Evolutionary conservation across 139 green algal species (phyloP), one percentile per base, ranked within the genome.

Genomic region (Monoraphidium neglectum): DNA sequence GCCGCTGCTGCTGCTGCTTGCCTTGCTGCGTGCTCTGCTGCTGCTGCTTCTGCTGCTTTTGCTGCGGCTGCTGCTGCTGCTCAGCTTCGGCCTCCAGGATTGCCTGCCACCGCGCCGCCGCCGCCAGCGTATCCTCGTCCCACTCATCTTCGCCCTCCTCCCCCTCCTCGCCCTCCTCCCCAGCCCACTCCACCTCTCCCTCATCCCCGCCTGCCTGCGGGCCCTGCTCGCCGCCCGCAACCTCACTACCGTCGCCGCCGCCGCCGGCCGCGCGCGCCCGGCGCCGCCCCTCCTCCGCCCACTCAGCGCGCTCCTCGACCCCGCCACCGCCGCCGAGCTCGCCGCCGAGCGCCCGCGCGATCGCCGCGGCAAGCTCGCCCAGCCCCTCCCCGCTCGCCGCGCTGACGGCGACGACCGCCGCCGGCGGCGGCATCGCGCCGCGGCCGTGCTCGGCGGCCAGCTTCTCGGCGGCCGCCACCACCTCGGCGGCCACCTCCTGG

Each of bases 341-440:
- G 38, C 28, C n/a, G n/a, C n/a, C 37, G 4, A 64, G 32, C 69
- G 37, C 30, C 3, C 18, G 16, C 13, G 30, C 4, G 15, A 76
- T 23, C 24, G 26, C 28, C 3, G 26, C 10, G 36, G n/a, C 13
- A 28, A 38, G 33, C 57, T 33, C 60, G 33, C 51, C 3, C 67
- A 36, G 18, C 10, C 72, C 4, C 78, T 30, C 59, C 80, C 83
- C 79, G 60, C 76, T 80, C 0, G 80, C 59, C 5, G 83, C 83
- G 43, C 83, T 86, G 38, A 61, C 78, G 2, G 69, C n/a, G 24
- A 88, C 79, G 2, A 85, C 10, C 15, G 73, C 79, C 21, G 74
- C 33, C 6, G 83, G 83, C 21, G 54, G n/a, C 36, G 62, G 49
- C 33, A 72, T 47, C 28, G 63, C 73, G 2, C 59, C 76, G 28